Percentiles rank a stretch among this genome's conserved stretches.
These are phyloP conservation scores for Coffea eugenioides DNA, from an alignment of 257 asterid species.

Conservation along the genomic window DNA sequence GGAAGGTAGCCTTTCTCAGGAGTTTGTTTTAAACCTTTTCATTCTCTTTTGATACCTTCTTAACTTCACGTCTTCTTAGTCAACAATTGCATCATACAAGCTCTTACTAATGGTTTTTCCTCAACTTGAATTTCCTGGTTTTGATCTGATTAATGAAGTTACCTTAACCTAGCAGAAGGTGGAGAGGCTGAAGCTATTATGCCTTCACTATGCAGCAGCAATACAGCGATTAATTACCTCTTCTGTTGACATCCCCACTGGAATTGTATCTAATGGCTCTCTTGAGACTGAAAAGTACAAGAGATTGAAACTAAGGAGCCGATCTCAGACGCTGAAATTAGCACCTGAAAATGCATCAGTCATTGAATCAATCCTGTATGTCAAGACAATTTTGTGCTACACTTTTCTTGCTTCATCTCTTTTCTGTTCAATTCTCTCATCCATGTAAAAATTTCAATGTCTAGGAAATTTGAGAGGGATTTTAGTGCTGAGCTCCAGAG, in stretches of 20 bases:
- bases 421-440: constrained; percentile 6
- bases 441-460: constrained; percentile 14
- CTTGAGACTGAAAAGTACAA: constrained; percentile 44
- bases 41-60: background rate
- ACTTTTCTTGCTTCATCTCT: constrained; percentile 5
- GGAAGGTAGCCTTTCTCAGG: background rate
- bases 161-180: constrained; percentile 56
- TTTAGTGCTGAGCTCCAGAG: constrained; percentile 72
- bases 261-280: constrained; percentile 26
- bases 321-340: constrained; percentile 49
- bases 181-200: constrained; percentile 80
- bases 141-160: constrained; percentile 16
- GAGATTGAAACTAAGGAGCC: constrained; percentile 62
- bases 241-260: constrained; percentile 48
- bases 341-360: constrained; percentile 61
- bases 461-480: constrained; percentile 88
- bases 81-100: background rate
- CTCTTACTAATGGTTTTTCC: background rate
- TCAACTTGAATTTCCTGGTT: constrained; percentile 8
- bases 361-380: constrained; percentile 75
- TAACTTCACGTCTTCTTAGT: background rate
- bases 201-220: constrained; percentile 95
- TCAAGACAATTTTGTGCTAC: background rate
- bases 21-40: too few species aligned
- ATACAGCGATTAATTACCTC: constrained; percentile 75